Percentiles rank a stretch among this genome's conserved stretches.
Evolutionary conservation across 192 early-diverging fungal species (phyloP).

Genomic region (Coemansia sp.): DNA sequence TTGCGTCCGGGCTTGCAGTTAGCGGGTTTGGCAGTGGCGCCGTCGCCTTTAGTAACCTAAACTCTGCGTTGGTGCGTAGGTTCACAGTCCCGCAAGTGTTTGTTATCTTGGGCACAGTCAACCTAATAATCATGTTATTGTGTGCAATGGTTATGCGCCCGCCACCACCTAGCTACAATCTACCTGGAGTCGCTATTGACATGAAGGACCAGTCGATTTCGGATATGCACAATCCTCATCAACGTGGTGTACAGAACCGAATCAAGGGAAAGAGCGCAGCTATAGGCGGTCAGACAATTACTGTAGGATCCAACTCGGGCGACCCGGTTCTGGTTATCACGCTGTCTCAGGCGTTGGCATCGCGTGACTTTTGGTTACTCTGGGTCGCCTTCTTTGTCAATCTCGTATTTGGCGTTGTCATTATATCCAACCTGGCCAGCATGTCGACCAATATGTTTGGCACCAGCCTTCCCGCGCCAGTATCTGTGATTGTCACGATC

Average conservation of each 20-base stretch:
- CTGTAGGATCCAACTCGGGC: conserved; percentile 56
- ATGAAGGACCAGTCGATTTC: conserved; percentile 47
- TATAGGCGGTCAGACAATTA: conserved; percentile 50
- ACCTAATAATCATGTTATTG: conserved; percentile 64
- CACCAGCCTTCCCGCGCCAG: conserved; percentile 29
- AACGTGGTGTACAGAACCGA: conserved; percentile 41
- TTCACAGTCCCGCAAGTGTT: conserved; percentile 67
- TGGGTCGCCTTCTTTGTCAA: conserved; percentile 68
- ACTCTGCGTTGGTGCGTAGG: conserved; percentile 52
- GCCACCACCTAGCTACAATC: conserved; percentile 60
- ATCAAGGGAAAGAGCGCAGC: conserved; percentile 52
- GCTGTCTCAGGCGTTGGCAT: conserved; percentile 58
- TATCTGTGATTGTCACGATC: conserved; percentile 59
- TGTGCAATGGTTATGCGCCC: conserved; percentile 63
- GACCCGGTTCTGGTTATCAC: conserved; percentile 58
- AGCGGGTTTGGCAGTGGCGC: conserved; percentile 77
- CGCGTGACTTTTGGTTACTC: conserved; percentile 62
- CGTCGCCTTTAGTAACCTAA: conserved; percentile 68
- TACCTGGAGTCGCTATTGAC: conserved; percentile 60
- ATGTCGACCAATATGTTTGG: conserved; percentile 63
- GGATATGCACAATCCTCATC: conserved; percentile 32
- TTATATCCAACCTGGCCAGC: conserved; percentile 65
- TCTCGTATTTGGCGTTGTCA: conserved; percentile 63
- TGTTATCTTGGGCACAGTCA: conserved; percentile 62
- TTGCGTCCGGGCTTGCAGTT: conserved; percentile 75